These are phyloP conservation scores for Podospora australis DNA, from an alignment of 495 filamentous ascomycete genomes.

Conservation along the genomic window DNA sequence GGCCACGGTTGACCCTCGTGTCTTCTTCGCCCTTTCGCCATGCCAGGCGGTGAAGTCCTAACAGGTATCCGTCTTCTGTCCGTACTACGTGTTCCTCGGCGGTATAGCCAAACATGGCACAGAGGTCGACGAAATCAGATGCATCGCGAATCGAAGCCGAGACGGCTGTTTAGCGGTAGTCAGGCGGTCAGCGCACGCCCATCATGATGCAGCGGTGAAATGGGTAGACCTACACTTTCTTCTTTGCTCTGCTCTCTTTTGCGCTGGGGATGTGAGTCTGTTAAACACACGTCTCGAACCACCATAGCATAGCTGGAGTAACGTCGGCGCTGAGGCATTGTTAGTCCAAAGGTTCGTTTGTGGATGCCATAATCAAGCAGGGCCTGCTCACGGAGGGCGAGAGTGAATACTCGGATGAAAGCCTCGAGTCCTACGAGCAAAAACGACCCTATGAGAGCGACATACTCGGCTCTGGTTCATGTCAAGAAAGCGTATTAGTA, in stretches of 20 bases:
- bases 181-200: too few relatives aligned
- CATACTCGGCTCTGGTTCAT: slow-evolving; percentile 63
- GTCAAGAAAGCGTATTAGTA: background rate
- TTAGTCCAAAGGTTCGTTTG: slow-evolving; percentile 18
- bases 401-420: slow-evolving; percentile 78
- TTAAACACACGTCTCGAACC: slow-evolving; percentile 80
- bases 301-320: slow-evolving; percentile 77
- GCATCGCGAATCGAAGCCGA: slow-evolving; percentile 56
- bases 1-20: slow-evolving; percentile 63
- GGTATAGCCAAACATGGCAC: slow-evolving; percentile 79
- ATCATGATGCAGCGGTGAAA: too few relatives aligned
- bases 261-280: slow-evolving; percentile 61
- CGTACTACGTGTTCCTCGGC: slow-evolving; percentile 95
- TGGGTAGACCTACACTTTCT: slow-evolving; percentile 49
- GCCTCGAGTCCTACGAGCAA: slow-evolving; percentile 73
- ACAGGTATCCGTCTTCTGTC: slow-evolving; percentile 87
- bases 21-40: slow-evolving; percentile 77
- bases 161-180: slow-evolving; percentile 36
- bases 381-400: slow-evolving; percentile 67
- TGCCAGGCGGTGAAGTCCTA: slow-evolving; percentile 81
- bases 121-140: slow-evolving; percentile 87
- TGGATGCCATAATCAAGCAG: background rate
- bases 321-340: slow-evolving; percentile 53
- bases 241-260: slow-evolving; percentile 52
- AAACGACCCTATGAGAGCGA: slow-evolving; percentile 76